A percentile compares a stretch with the other conserved stretches of the same genome.
Conservation (phyloP, 2,329 filamentous ascomycete species). For the Diaporthe sp. region DNA sequence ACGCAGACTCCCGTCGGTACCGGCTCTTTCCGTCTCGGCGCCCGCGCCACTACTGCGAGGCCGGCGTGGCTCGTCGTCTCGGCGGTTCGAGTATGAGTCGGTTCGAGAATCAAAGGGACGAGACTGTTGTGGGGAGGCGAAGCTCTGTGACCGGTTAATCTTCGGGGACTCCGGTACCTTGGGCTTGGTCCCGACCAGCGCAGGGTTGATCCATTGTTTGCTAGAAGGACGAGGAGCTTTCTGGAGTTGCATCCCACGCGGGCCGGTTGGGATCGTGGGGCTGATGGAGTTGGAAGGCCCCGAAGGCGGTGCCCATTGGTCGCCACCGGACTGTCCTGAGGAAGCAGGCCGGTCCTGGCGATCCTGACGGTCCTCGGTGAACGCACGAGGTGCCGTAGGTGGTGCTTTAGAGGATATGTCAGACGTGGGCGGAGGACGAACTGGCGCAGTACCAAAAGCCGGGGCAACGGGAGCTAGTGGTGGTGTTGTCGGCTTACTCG, state of each 20-base stretch:
- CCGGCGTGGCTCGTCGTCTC: constrained; percentile 59
- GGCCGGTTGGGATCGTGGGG: constrained; percentile 66
- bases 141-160: constrained; percentile 63
- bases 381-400: constrained; percentile 67
- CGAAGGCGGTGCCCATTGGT: constrained; percentile 54
- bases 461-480: constrained; percentile 71
- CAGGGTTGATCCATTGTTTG: constrained; percentile 73
- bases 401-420: constrained; percentile 57
- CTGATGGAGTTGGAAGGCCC: constrained; percentile 63
- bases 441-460: constrained; percentile 69
- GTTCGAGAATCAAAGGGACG: constrained; percentile 51
- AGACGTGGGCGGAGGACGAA: constrained; percentile 55
- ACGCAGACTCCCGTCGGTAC: constrained; percentile 54
- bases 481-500: constrained; percentile 67
- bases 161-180: constrained; percentile 67
- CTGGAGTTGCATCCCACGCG: constrained; percentile 63
- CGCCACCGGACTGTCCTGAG: constrained; percentile 55
- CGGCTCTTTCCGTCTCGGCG: constrained; percentile 54
- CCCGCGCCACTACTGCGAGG: constrained; percentile 69
- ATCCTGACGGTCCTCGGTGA: constrained; percentile 66
- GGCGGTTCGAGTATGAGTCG: constrained; percentile 56
- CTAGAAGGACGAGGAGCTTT: constrained; percentile 64
- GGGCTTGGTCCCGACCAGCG: constrained; percentile 55
- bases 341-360: constrained; percentile 65
- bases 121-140: constrained; percentile 57